Evolutionary conservation across 306 rosid species (phyloP), one percentile per base, ranked within the genome.

Genomic region (Calophaca sinica): DNA sequence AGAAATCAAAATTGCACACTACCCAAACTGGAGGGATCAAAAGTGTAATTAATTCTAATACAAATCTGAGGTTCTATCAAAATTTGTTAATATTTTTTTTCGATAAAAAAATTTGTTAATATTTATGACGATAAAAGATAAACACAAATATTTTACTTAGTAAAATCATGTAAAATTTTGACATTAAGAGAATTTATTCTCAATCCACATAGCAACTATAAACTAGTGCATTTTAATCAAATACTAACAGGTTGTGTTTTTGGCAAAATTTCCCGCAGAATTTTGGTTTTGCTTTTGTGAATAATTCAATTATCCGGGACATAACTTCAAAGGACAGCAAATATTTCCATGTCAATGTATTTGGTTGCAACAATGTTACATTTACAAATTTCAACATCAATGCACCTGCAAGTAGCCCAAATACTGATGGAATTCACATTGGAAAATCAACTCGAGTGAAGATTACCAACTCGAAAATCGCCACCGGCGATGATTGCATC

Each of bases 381-480:
- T 75, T 88, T n/a, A 7, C 13, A 1, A 32, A 62, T 20, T 5
- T 85, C 0, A 78, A 45, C 26, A 26, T 84, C 7, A 54, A n/a
- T 32, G 73, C 89, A 5, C 87, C 82, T 0, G 28, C 7, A 33
- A 11, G 53, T 3, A 87, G 84, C 59, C 26, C 3, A 0, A 85
- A 81, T 33, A 88, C 86, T 0, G 86, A 85, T 41, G 87, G 89
- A 65, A 83, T 83, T 7, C 86, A 85, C 52, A 26, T 85, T 2
- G 86, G 86, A 2, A 81, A 75, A n/a, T 83, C 26, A 20, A 20
- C 26, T 20, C 26, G 26, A 20, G 70, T 81, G 72, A 79, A n/a
- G 52, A 74, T 81, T 48, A 74, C 51, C 2, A 39, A 83, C 35
- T 0, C 85, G 0, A 38, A 13, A 2, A 83, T 88, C 81, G 87